Conservation (phyloP, 2,329 filamentous ascomycete genomes). For the Xylariales sp. region DNA sequence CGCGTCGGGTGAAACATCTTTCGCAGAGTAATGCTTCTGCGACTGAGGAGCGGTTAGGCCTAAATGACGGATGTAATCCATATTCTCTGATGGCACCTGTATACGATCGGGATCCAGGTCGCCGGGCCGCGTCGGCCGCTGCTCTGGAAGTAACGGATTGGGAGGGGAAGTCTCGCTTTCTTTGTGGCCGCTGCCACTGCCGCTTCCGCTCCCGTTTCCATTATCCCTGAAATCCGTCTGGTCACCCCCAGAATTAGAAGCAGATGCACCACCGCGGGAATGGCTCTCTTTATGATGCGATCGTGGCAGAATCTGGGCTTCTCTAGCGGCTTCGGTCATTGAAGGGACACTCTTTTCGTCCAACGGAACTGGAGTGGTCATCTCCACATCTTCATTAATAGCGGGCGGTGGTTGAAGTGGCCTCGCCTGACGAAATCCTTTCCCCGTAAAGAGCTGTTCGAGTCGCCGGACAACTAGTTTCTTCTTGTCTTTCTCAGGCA, state of each 20-base stretch:
- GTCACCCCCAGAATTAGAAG: slow-evolving; percentile 44
- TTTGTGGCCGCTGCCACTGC: slow-evolving; percentile 27
- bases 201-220: slow-evolving; percentile 19
- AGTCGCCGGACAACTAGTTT: slow-evolving; percentile 71
- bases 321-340: slow-evolving; percentile 33
- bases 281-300: slow-evolving; percentile 31
- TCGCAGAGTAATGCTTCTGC: slow-evolving; percentile 34
- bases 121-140: slow-evolving; percentile 70
- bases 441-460: slow-evolving; percentile 80
- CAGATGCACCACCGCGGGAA: slow-evolving; percentile 38
- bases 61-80: slow-evolving; percentile 73
- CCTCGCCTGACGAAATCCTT: slow-evolving; percentile 36
- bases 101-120: slow-evolving; percentile 76
- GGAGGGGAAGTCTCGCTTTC: slow-evolving; percentile 35
- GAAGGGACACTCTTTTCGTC: slow-evolving; percentile 16
- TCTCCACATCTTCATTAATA: slow-evolving; percentile 23
- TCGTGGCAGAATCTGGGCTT: slow-evolving; percentile 43
- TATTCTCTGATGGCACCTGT: slow-evolving; percentile 71
- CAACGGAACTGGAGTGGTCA: slow-evolving; percentile 29
- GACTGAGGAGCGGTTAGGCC: slow-evolving; percentile 60
- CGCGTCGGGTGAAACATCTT: slow-evolving; percentile 54
- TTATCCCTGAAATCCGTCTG: slow-evolving; percentile 36
- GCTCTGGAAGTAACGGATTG: slow-evolving; percentile 44
- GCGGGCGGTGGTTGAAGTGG: slow-evolving; percentile 19
- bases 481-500: slow-evolving; percentile 72